Percentiles rank a stretch among this genome's conserved stretches.
These are phyloP conservation scores for Isoetes taiwanensis DNA, from an alignment of 75 land plant genomes.

Conservation along the genomic window DNA sequence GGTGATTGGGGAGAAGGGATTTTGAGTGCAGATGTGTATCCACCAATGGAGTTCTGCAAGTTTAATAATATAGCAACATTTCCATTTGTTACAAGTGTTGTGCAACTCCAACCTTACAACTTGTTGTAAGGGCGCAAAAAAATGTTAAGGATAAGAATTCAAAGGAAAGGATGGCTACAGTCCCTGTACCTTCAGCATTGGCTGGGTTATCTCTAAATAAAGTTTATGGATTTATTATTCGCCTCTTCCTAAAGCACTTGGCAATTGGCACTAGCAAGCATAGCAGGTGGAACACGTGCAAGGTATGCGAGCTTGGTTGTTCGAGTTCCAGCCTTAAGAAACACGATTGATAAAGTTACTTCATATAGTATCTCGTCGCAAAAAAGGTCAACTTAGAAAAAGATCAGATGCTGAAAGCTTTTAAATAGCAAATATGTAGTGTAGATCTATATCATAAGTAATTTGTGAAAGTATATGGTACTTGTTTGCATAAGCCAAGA, in stretches of 20 bases:
- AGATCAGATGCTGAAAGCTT: too few relatives aligned
- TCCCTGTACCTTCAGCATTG: constrained; percentile 59
- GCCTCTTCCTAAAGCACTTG: constrained; percentile 69
- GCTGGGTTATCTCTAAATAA: constrained; percentile 69
- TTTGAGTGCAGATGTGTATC: constrained; percentile 35
- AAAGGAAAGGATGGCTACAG: constrained; percentile 57
- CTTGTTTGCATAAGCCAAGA: too few relatives aligned
- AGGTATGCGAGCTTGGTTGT: constrained; percentile 73
- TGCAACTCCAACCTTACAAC: constrained; percentile 65
- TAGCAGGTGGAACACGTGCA: constrained; percentile 90
- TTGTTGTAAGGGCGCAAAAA: constrained; percentile 87
- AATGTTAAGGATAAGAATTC: constrained; percentile 56
- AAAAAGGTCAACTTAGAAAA: too few relatives aligned
- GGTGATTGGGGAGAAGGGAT: constrained; percentile 15
- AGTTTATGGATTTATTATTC: constrained; percentile 46
- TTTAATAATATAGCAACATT: constrained; percentile 82
- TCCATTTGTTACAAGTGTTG: constrained; percentile 94
- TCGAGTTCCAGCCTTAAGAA: constrained; percentile 66
- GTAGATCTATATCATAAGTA: too few relatives aligned
- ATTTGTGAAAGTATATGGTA: too few relatives aligned
- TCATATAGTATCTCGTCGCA: too few relatives aligned
- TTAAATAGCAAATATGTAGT: too few relatives aligned
- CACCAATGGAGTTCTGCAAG: constrained; percentile 87
- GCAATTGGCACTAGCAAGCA: constrained; percentile 75
- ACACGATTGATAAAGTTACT: constrained; percentile 46